Evolutionary conservation across 2,329 filamentous ascomycete genomes (phyloP).

Genomic region (Trichoderma atroviride): DNA sequence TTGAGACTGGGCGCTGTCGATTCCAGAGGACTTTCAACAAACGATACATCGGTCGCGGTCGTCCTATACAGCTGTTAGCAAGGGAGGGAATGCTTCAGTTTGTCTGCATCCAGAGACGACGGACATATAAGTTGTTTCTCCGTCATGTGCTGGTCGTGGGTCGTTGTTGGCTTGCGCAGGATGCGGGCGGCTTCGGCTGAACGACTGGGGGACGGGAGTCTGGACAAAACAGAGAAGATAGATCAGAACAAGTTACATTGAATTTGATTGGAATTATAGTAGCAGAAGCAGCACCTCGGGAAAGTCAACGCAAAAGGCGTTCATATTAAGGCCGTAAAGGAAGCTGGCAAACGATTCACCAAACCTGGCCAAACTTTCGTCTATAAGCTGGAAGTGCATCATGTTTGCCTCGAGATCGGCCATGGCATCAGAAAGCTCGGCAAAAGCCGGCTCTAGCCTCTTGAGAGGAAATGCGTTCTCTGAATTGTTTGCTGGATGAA

Average conservation of each 20-base stretch:
- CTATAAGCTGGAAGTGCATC: slow-evolving; percentile 90
- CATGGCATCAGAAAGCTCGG: slow-evolving; percentile 90
- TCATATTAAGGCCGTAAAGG: slow-evolving; percentile 96
- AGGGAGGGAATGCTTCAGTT: neutral
- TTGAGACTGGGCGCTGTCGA: slow-evolving; percentile 54
- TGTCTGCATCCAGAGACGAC: slow-evolving; percentile 34
- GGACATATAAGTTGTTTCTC: slow-evolving; percentile 84
- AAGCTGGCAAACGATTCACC: slow-evolving; percentile 96
- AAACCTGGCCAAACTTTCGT: slow-evolving; percentile 90
- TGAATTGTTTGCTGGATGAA: slow-evolving; percentile 44
- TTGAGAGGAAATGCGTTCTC: slow-evolving; percentile 72
- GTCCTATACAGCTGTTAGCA: slow-evolving; percentile 59
- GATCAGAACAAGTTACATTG: neutral
- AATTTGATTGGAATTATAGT: neutral
- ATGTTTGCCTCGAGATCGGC: slow-evolving; percentile 96
- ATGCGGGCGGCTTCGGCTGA: slow-evolving; percentile 66
- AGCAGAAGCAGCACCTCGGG: slow-evolving; percentile 66
- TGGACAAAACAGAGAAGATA: slow-evolving; percentile 39
- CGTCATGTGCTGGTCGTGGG: slow-evolving; percentile 46
- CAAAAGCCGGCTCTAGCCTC: slow-evolving; percentile 84
- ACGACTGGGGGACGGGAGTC: slow-evolving; percentile 84
- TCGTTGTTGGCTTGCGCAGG: slow-evolving; percentile 42
- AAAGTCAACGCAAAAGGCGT: slow-evolving; percentile 97
- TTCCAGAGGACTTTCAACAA: slow-evolving; percentile 79
- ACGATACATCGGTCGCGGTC: slow-evolving; percentile 87